These are phyloP conservation scores for Zygnema cylindricum DNA, from an alignment of 139 green algal species.

Conservation along the genomic window DNA sequence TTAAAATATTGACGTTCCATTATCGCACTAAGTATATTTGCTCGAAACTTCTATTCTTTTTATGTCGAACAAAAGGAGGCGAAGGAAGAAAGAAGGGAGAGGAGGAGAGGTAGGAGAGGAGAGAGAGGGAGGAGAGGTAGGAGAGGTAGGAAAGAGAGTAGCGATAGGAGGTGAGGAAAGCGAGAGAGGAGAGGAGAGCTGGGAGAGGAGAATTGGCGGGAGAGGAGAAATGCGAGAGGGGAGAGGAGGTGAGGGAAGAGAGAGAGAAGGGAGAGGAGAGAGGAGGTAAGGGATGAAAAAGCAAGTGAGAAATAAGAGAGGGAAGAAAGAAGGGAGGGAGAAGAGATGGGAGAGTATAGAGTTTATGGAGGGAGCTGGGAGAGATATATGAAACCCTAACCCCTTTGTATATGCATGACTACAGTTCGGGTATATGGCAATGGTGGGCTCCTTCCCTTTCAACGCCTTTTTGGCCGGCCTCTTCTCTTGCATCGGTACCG, in stretches of 20 bases:
- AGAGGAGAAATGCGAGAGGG: background rate
- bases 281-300: no score
- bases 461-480: constrained; percentile 60
- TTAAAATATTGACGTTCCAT: no score
- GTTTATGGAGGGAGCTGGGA: no score
- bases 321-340: no score
- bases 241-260: background rate
- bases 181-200: background rate
- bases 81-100: background rate
- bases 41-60: no score
- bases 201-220: background rate
- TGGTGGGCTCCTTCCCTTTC: constrained; percentile 65
- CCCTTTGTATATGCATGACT: background rate
- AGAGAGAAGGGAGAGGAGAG: background rate
- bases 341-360: no score
- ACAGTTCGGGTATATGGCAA: constrained; percentile 61
- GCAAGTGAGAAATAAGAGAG: no score
- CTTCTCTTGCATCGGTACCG: constrained; percentile 58
- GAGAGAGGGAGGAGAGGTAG: background rate
- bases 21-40: no score
- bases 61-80: background rate
- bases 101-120: background rate
- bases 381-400: no score
- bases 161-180: background rate
- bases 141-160: background rate